These are phyloP conservation scores for Albophoma yamanashiensis DNA, from an alignment of 2,329 filamentous ascomycete genomes.

Conservation along the genomic window DNA sequence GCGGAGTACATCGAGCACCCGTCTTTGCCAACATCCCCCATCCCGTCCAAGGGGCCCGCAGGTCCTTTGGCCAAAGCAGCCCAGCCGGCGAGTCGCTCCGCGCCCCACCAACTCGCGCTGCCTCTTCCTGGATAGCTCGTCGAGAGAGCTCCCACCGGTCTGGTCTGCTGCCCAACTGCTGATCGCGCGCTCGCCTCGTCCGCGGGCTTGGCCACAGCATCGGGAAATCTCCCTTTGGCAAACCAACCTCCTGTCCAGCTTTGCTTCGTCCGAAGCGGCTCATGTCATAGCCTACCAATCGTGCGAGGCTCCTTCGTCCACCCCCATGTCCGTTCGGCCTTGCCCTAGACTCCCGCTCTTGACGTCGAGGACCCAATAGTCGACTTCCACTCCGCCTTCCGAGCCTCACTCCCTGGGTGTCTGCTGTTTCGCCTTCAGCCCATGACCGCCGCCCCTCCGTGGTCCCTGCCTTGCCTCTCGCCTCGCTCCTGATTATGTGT, in stretches of 20 bases:
- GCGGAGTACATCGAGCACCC: not conserved
- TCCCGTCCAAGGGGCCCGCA: not conserved
- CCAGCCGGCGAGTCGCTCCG: not conserved
- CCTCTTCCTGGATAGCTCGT: slow-evolving; percentile 4
- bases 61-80: not conserved
- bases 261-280: slow-evolving; percentile 3
- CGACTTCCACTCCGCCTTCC: slow-evolving; percentile 15
- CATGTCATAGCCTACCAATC: slow-evolving; percentile 6
- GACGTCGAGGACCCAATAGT: slow-evolving; percentile 19
- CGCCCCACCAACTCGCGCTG: slow-evolving; percentile 2
- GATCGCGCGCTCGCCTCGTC: slow-evolving; percentile 4
- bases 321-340: slow-evolving; percentile 17
- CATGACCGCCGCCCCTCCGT: slow-evolving; percentile 24
- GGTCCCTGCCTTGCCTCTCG: slow-evolving; percentile 25
- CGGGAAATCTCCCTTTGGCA: not conserved
- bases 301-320: slow-evolving; percentile 16
- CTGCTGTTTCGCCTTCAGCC: slow-evolving; percentile 11
- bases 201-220: slow-evolving; percentile 5
- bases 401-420: slow-evolving; percentile 16
- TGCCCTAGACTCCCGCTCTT: slow-evolving; percentile 10
- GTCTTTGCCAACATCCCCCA: not conserved
- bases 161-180: slow-evolving; percentile 10
- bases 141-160: not conserved
- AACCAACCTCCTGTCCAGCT: slow-evolving; percentile 1
- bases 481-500: slow-evolving; percentile 25